Evolutionary conservation across 2,329 filamentous ascomycete species (phyloP).

Genomic region (Clonostachys chloroleuca): DNA sequence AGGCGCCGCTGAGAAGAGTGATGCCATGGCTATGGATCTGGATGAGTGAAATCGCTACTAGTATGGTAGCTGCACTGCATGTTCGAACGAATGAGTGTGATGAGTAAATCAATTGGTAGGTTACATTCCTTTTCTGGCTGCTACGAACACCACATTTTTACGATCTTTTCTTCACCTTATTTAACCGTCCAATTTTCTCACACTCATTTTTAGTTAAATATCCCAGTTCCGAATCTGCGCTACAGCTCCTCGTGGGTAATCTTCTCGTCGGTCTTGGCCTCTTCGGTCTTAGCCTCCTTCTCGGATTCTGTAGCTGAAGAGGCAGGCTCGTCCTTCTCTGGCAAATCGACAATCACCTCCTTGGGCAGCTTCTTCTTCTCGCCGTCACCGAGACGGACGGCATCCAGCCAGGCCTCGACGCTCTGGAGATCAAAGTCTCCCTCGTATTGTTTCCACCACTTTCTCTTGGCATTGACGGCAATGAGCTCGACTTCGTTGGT

Average conservation of each 20-base stretch:
- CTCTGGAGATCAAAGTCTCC: conserved; percentile 54
- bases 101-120: no score
- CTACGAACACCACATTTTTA: not conserved
- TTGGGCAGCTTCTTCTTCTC: conserved; percentile 71
- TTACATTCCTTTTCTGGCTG: no score
- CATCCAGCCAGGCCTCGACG: conserved; percentile 84
- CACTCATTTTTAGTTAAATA: not conserved
- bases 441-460: conserved; percentile 78
- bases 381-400: conserved; percentile 85
- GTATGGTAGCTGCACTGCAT: conserved; percentile 43
- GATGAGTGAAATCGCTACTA: conserved; percentile 22
- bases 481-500: conserved; percentile 63
- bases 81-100: conserved; percentile 11
- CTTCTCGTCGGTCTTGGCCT: conserved; percentile 15
- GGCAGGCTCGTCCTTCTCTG: conserved; percentile 13
- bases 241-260: conserved; percentile 12
- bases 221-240: conserved; percentile 4
- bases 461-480: conserved; percentile 77
- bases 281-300: conserved; percentile 16
- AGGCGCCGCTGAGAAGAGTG: conserved; percentile 43
- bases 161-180: not conserved
- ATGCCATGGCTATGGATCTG: conserved; percentile 45
- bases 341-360: conserved; percentile 42
- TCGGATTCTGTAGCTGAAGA: conserved; percentile 20
- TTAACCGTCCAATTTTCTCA: no score